phyloP scores from a whole-genome alignment of 371 early-diverging fungal species.

The Apophysomyces sp. region DNA sequence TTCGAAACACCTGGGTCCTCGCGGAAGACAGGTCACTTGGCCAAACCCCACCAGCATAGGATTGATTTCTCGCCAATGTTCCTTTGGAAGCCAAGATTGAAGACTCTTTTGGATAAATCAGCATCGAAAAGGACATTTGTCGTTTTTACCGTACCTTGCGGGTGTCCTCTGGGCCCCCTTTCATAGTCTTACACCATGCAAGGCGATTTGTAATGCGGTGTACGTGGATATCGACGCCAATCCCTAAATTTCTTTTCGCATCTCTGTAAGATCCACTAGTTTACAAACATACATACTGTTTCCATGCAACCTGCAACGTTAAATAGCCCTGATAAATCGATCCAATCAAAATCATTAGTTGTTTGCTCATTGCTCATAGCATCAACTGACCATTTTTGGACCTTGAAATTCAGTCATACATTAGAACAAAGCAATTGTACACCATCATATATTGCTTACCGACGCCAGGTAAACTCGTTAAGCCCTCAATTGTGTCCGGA shows the following conservation, averaged over 20 bases:
- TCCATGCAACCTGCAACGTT: slow-evolving; percentile 87
- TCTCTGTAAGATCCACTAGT: neutral
- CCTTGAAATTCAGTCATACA: slow-evolving; percentile 33
- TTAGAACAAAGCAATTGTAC: neutral
- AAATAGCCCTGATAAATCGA: slow-evolving; percentile 64
- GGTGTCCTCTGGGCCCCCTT: slow-evolving; percentile 78
- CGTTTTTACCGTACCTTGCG: slow-evolving; percentile 51
- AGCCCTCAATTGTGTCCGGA: slow-evolving; percentile 77
- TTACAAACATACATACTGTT: slow-evolving; percentile 46
- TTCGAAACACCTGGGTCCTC: slow-evolving; percentile 76
- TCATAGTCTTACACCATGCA: slow-evolving; percentile 81
- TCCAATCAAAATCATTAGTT: neutral
- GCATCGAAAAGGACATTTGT: neutral
- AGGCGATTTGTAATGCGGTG: slow-evolving; percentile 93
- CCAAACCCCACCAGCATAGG: slow-evolving; percentile 95
- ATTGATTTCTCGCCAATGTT: slow-evolving; percentile 91
- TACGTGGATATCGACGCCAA: slow-evolving; percentile 99
- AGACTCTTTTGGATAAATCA: slow-evolving; percentile 48
- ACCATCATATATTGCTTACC: slow-evolving; percentile 29
- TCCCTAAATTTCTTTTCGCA: slow-evolving; percentile 73
- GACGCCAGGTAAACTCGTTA: slow-evolving; percentile 91
- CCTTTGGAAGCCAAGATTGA: slow-evolving; percentile 84
- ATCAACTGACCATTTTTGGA: slow-evolving; percentile 83
- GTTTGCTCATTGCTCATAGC: too few species aligned
- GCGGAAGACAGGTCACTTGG: slow-evolving; percentile 83